A percentile compares a stretch with the other conserved stretches of the same genome.
phyloP scores from a whole-genome alignment of 1,284 basidiomycete genomes.

The Moesziomyces sp. region DNA sequence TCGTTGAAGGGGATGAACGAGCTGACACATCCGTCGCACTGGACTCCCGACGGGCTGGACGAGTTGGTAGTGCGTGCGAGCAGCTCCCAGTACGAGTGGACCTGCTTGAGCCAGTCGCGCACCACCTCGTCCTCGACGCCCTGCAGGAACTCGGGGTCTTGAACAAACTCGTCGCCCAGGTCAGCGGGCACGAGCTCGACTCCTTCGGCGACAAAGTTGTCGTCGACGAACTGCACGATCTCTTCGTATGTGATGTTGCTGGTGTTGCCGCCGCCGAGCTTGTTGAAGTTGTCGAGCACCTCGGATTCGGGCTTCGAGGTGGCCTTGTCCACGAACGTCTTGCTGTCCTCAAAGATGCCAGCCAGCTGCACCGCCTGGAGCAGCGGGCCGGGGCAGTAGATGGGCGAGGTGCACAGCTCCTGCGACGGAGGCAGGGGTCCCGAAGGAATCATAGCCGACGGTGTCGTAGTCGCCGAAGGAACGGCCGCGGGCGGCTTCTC shows the following conservation, averaged over 20 bases:
- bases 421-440: conserved; percentile 38
- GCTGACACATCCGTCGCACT: conserved; percentile 77
- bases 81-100: conserved; percentile 84
- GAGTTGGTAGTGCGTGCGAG: conserved; percentile 80
- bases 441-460: conserved; percentile 31
- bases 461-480: conserved; percentile 32
- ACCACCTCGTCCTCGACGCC: conserved; percentile 79
- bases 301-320: conserved; percentile 70
- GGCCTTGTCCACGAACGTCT: conserved; percentile 84
- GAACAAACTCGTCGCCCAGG: conserved; percentile 73
- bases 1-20: conserved; percentile 85
- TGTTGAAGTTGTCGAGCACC: conserved; percentile 78
- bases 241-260: conserved; percentile 71
- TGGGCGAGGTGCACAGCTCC: conserved; percentile 49
- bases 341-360: conserved; percentile 80
- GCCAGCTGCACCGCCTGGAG: conserved; percentile 79
- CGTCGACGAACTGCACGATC: conserved; percentile 76
- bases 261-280: conserved; percentile 71
- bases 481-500: conserved; percentile 42
- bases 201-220: conserved; percentile 85
- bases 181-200: conserved; percentile 78
- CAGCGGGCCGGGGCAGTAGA: conserved; percentile 63
- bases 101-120: conserved; percentile 78
- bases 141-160: conserved; percentile 76
- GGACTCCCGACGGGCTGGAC: conserved; percentile 72